Base-by-base conservation (phyloP, 495 filamentous ascomycete genomes). In the Extremus antarcticus region DNA sequence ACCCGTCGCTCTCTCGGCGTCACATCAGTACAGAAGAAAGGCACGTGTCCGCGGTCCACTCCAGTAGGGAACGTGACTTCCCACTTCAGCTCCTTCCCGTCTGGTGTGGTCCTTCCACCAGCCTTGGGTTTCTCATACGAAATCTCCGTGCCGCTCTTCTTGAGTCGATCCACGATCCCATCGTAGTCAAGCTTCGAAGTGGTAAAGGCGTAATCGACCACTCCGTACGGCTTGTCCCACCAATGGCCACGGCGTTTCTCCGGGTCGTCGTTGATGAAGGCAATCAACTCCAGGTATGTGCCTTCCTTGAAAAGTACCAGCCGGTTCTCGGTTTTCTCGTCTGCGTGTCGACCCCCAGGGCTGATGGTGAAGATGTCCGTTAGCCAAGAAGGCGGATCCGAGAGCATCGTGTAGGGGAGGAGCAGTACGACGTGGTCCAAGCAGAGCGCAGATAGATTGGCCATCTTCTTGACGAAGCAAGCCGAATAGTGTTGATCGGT, bases 371-470 rank as follows among this genome's bases (percentile, higher is more conserved):
- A 81, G 60, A 71, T 65, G 25, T 66, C 54, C 9, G 70, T 72
- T 16, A 82, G 57, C 72, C 71, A 81, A 16, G 60, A 9, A 7
- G 78, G 79, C 1, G 72, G 70, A 23, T 60, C 51, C 16, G 56
- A 22, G 24, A 78, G 65, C 46, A 64, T 57, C 7, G 55, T 43
- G 61, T 73, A 69, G 0, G 78, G 72, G 35, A 83, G 56, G 22
- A 81, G 72, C 58, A 83, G 63, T 59, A 83, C 73, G 47, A 83
- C 72, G 63, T 83, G 79, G 68, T 82, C 78, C 52, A 81, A 21
- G 29, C 29, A 35, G 29, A 35, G 29, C 7, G 7, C 13, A 7
- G 29, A 35, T 4, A 35, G 29, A 13, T 35, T 35, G 29, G 29
- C 29, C 29, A 35, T 35, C 29, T 35, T 35, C 7, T n/a, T n/a